These are phyloP conservation scores for Alternaria hordeiaustralica DNA, from an alignment of 2,329 filamentous ascomycete species.

Conservation along the genomic window DNA sequence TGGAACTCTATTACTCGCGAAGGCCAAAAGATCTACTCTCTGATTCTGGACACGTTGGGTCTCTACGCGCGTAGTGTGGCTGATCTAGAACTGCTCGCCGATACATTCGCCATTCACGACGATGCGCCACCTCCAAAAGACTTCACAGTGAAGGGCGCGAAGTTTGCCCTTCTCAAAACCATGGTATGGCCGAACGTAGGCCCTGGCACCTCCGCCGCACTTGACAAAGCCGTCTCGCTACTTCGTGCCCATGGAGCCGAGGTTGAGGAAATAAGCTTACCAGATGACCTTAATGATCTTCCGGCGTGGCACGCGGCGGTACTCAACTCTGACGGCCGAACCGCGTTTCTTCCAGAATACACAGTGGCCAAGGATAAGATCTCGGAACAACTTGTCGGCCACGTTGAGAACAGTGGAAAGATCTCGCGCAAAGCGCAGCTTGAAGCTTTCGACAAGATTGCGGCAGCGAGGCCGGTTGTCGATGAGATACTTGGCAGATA, in stretches of 20 bases:
- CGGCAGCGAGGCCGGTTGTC: slow-evolving; percentile 60
- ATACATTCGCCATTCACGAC: slow-evolving; percentile 62
- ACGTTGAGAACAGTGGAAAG: slow-evolving; percentile 58
- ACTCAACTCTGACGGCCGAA: slow-evolving; percentile 60
- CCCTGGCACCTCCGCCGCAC: slow-evolving; percentile 44
- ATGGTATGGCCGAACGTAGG: slow-evolving; percentile 57
- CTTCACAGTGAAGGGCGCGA: slow-evolving; percentile 55
- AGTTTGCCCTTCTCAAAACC: slow-evolving; percentile 61
- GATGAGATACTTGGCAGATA: slow-evolving; percentile 62
- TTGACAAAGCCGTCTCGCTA: slow-evolving; percentile 43
- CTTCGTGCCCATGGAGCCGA: slow-evolving; percentile 57
- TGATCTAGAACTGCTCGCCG: slow-evolving; percentile 64
- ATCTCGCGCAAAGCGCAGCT: slow-evolving; percentile 58
- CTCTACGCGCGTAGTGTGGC: slow-evolving; percentile 64
- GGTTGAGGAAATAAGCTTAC: slow-evolving; percentile 64
- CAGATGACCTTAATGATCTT: slow-evolving; percentile 44
- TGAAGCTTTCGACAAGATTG: slow-evolving; percentile 62
- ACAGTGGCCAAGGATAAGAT: slow-evolving; percentile 56
- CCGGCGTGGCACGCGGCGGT: slow-evolving; percentile 61
- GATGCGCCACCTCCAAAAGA: slow-evolving; percentile 48
- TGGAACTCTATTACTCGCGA: slow-evolving; percentile 69
- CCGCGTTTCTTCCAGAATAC: slow-evolving; percentile 63
- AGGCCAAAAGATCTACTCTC: slow-evolving; percentile 65
- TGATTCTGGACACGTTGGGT: slow-evolving; percentile 68
- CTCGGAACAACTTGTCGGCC: slow-evolving; percentile 52